Conservation (phyloP, 257 asterid genomes). For the Voacanga thouarsii region DNA sequence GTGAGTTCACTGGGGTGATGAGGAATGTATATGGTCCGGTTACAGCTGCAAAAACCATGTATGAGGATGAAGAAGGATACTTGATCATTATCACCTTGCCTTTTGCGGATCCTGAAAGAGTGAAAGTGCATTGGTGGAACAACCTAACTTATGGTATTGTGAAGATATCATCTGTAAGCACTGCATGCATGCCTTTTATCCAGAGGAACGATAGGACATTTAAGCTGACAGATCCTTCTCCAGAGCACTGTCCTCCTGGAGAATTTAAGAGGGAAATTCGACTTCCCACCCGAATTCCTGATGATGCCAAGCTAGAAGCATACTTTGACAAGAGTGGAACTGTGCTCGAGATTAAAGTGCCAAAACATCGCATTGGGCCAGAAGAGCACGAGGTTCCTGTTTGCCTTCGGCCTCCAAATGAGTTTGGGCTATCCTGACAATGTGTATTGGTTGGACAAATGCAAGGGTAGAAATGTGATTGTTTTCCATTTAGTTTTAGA, state of each 20-base stretch:
- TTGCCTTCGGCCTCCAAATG: conserved; percentile 71
- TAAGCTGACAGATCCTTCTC: conserved; percentile 66
- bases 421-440: conserved; percentile 46
- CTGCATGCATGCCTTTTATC: conserved; percentile 54
- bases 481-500: neutral
- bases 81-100: conserved; percentile 63
- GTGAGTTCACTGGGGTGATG: conserved; percentile 55
- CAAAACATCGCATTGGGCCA: conserved; percentile 61
- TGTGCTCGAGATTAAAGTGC: conserved; percentile 67
- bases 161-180: conserved; percentile 62
- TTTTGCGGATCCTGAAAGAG: conserved; percentile 58
- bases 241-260: conserved; percentile 76
- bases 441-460: conserved; percentile 1
- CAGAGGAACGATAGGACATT: conserved; percentile 59
- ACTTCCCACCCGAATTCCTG: conserved; percentile 65
- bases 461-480: neutral
- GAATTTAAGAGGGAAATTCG: conserved; percentile 68
- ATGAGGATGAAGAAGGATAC: conserved; percentile 71
- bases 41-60: conserved; percentile 63
- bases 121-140: conserved; percentile 75
- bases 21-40: conserved; percentile 61
- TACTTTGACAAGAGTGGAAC: conserved; percentile 69
- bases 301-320: conserved; percentile 75
- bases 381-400: conserved; percentile 83
- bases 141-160: conserved; percentile 58